Base-by-base conservation (phyloP, 768 basidiomycete species). In the Russula abietina region DNA sequence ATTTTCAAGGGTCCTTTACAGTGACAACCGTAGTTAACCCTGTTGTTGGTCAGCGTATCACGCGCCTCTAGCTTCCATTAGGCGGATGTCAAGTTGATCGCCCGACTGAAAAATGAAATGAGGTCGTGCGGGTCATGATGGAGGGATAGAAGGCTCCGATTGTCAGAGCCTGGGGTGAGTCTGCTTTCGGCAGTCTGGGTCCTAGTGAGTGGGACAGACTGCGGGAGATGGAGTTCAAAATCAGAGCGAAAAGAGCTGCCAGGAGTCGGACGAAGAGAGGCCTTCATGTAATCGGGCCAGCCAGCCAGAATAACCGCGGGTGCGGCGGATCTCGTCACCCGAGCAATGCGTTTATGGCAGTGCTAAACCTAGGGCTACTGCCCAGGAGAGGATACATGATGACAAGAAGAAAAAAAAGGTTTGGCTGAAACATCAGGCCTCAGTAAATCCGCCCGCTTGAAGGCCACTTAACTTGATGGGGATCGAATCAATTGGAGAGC, bases 31-130 rank as follows among this genome's bases (percentile, higher is more conserved):
- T n/a, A n/a, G n/a, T n/a, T n/a, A n/a, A n/a, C n/a, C n/a, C n/a
- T n/a, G n/a, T n/a, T n/a, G n/a, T n/a, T n/a, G n/a, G n/a, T n/a
- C n/a, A n/a, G n/a, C n/a, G n/a, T n/a, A n/a, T n/a, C n/a, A n/a
- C n/a, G n/a, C n/a, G n/a, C n/a, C n/a, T n/a, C n/a, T n/a, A n/a
- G n/a, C n/a, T n/a, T n/a, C n/a, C n/a, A n/a, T n/a, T n/a, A n/a
- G n/a, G n/a, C n/a, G 33, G 77, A 17, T 70, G 66, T 85, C 84
- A 67, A 88, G 89, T 69, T 86, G 83, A 70, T 87, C 84, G 6
- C 83, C 83, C 61, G 72, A 68, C 89, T 87, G 65, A 90, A 90
- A 69, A 88, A 89, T 2, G 89, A 78, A 1, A 90, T 79, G 2
- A 87, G 68, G 0, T 83, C 86, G n/a, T 85, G 64, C 3, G 65